Evolutionary conservation across 371 early-diverging fungal species (phyloP).

Genomic region (Batkoa obscura): DNA sequence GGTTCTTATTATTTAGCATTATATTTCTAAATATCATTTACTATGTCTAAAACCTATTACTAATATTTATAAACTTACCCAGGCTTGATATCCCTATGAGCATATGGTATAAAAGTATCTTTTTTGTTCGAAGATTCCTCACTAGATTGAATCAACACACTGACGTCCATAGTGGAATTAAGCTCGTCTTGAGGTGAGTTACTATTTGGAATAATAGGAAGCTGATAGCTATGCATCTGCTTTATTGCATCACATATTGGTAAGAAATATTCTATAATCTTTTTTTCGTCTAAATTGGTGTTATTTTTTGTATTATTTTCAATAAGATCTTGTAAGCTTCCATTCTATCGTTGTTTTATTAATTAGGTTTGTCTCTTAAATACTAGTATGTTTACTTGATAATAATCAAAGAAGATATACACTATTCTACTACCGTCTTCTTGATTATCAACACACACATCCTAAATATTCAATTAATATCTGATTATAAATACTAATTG

Average conservation of each 20-base stretch:
- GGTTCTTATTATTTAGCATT: conserved; percentile 36
- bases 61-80: conserved; percentile 18
- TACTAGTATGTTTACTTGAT: conserved; percentile 18
- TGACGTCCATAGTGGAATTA: not conserved
- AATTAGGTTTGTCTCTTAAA: not conserved
- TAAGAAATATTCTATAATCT: conserved; percentile 32
- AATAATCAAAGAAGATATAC: conserved; percentile 43
- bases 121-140: not conserved
- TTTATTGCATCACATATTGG: conserved; percentile 36
- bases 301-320: conserved; percentile 27
- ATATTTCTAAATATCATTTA: conserved; percentile 14
- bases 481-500: not conserved
- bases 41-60: not conserved
- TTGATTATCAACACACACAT: conserved; percentile 34
- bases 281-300: conserved; percentile 27
- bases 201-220: conserved; percentile 19
- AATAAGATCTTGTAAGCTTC: conserved; percentile 39
- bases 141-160: not conserved
- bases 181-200: not conserved
- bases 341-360: conserved; percentile 15
- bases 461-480: conserved; percentile 15
- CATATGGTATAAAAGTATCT: conserved; percentile 25
- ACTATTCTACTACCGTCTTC: conserved; percentile 34
- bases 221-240: conserved; percentile 30
- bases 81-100: conserved; percentile 68